phyloP scores from a whole-genome alignment of 805 yeast species.

The Candida glaebosa region DNA sequence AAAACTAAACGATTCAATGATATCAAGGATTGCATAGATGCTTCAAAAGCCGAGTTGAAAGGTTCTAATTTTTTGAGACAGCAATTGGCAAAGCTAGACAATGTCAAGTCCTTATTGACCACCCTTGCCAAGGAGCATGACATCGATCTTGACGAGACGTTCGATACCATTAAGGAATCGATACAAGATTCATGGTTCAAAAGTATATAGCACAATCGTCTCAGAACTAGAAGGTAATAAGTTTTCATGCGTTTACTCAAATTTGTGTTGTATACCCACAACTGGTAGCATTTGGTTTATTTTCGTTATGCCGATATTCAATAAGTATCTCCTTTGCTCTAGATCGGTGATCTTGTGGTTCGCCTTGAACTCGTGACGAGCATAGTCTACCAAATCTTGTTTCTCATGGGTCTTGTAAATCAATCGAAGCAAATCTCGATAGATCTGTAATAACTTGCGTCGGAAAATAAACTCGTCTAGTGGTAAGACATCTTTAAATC shows the following conservation, averaged over 20 bases:
- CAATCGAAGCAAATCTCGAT: conserved; percentile 30
- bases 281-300: conserved; percentile 24
- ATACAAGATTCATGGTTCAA: conserved; percentile 7
- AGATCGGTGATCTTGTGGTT: conserved; percentile 26
- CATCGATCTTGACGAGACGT: conserved; percentile 5
- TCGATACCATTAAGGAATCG: conserved; percentile 12
- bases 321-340: conserved; percentile 34
- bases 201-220: conserved; percentile 6
- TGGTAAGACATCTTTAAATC: conserved; percentile 15
- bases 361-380: conserved; percentile 31
- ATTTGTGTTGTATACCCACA: conserved; percentile 13
- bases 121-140: conserved; percentile 3
- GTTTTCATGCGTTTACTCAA: no score
- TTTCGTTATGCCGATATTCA: conserved; percentile 28
- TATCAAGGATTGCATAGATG: background rate
- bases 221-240: no score
- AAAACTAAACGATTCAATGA: background rate
- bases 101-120: conserved; percentile 5
- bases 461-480: conserved; percentile 41
- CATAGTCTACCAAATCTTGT: conserved; percentile 27
- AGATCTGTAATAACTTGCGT: conserved; percentile 28
- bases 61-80: conserved; percentile 6
- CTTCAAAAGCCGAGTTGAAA: conserved; percentile 6
- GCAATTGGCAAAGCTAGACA: conserved; percentile 12
- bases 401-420: conserved; percentile 36